Conservation (phyloP, 2,329 filamentous ascomycete genomes). For the Diaporthe citrichinensis region DNA sequence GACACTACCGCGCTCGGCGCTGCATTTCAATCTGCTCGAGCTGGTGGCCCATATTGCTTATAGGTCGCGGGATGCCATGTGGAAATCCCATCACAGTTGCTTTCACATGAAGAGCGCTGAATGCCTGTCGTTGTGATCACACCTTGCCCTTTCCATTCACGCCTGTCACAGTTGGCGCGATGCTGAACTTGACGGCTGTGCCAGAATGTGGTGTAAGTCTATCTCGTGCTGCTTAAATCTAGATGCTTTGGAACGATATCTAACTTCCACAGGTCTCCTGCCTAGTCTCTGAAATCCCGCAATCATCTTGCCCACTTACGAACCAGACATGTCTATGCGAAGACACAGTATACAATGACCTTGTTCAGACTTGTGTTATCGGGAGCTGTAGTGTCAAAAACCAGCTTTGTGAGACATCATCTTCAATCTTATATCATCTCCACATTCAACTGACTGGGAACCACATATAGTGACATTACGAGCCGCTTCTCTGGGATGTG, state of each 20-base stretch:
- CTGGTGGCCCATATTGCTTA: slow-evolving; percentile 2
- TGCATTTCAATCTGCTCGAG: neutral
- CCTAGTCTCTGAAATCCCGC: neutral
- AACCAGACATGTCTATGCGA: slow-evolving; percentile 31
- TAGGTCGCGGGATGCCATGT: slow-evolving; percentile 11
- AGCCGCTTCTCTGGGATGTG: slow-evolving; percentile 21
- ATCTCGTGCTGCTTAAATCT: neutral
- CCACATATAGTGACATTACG: slow-evolving; percentile 2
- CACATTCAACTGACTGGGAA: neutral
- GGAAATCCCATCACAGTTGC: slow-evolving; percentile 5
- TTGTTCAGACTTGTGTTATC: slow-evolving; percentile 28
- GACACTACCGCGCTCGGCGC: slow-evolving; percentile 7
- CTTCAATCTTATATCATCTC: neutral
- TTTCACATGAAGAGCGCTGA: neutral
- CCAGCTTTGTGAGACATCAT: slow-evolving; percentile 19
- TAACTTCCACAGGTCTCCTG: slow-evolving; percentile 22
- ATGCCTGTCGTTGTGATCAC: slow-evolving; percentile 20
- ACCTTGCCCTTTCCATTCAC: neutral
- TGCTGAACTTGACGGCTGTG: slow-evolving; percentile 34
- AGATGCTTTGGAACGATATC: neutral
- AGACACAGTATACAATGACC: slow-evolving; percentile 1
- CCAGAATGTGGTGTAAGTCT: slow-evolving; percentile 34
- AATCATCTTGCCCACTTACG: slow-evolving; percentile 26
- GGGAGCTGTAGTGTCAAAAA: slow-evolving; percentile 24
- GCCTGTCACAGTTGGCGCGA: slow-evolving; percentile 2